Conservation (phyloP, 441 rosid species). For the Pelargonium citronellum region DNA sequence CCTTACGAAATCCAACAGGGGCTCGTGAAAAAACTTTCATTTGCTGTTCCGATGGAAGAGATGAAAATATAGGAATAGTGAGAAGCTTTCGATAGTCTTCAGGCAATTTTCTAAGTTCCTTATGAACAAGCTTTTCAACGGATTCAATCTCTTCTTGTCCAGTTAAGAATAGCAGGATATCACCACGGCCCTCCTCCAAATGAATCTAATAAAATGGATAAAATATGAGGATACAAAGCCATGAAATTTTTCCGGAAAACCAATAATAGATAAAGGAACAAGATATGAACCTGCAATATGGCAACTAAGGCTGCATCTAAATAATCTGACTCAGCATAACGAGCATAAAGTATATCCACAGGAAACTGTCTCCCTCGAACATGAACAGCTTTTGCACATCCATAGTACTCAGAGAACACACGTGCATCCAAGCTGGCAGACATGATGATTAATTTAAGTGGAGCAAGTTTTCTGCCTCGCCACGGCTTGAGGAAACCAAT, state of each 20-base stretch:
- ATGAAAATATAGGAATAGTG: conserved; percentile 66
- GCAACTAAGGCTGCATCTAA: conserved; percentile 68
- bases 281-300: conserved; percentile 67
- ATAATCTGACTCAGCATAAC: conserved; percentile 64
- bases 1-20: conserved; percentile 71
- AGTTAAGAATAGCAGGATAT: conserved; percentile 83
- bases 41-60: conserved; percentile 93
- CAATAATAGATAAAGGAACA: background rate
- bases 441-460: conserved; percentile 81
- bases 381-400: conserved; percentile 76
- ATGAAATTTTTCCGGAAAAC: background rate
- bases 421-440: conserved; percentile 97
- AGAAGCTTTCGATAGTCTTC: conserved; percentile 51
- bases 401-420: conserved; percentile 68
- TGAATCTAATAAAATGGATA: conserved; percentile 52
- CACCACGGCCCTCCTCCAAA: conserved; percentile 70
- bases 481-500: conserved; percentile 36
- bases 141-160: conserved; percentile 97
- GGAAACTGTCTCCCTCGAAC: conserved; percentile 81
- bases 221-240: conserved; percentile 8
- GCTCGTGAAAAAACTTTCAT: conserved; percentile 71
- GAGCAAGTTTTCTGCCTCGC: conserved; percentile 43
- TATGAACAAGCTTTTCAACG: conserved; percentile 60
- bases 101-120: conserved; percentile 56
- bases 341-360: conserved; percentile 69